Conservation (phyloP, 768 basidiomycete genomes). For the Tulasnella sp. region DNA sequence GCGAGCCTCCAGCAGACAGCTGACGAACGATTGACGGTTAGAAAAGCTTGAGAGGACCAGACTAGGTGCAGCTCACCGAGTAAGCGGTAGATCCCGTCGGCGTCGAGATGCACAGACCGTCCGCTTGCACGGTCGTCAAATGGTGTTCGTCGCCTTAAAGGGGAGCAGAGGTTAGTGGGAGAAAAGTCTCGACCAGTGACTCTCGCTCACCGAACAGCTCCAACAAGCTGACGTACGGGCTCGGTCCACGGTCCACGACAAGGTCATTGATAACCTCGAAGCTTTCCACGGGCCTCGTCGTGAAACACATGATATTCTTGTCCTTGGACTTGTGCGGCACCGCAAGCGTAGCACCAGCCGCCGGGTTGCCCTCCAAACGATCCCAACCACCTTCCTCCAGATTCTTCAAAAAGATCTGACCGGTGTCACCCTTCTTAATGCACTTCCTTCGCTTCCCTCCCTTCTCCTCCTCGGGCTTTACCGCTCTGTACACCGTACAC, state of each 20-base stretch:
- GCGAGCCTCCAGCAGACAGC: constrained; percentile 93
- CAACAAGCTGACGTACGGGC: constrained; percentile 90
- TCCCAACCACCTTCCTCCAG: constrained; percentile 91
- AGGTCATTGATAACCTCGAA: constrained; percentile 97
- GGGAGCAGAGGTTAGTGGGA: neutral
- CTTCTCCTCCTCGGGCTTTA: constrained; percentile 58
- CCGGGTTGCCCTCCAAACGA: constrained; percentile 58
- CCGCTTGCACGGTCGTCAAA: constrained; percentile 98
- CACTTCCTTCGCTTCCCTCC: constrained; percentile 44
- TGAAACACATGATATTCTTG: constrained; percentile 97
- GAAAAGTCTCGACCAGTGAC: neutral
- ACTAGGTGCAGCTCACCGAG: constrained; percentile 78
- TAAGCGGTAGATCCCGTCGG: constrained; percentile 99
- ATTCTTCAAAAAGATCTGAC: constrained; percentile 95
- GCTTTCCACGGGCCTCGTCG: constrained; percentile 86
- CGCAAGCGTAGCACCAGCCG: neutral
- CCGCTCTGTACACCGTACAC: constrained; percentile 92
- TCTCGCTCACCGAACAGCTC: constrained; percentile 80
- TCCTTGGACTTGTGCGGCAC: constrained; percentile 44
- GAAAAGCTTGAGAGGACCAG: too few species aligned
- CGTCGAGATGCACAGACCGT: constrained; percentile 87
- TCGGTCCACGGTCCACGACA: constrained; percentile 95
- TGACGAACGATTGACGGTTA: constrained; percentile 20
- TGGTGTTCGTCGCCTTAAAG: constrained; percentile 92
- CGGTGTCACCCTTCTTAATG: constrained; percentile 85